Conservation (phyloP, 2,329 filamentous ascomycete species). For the Trichoderma sp. region DNA sequence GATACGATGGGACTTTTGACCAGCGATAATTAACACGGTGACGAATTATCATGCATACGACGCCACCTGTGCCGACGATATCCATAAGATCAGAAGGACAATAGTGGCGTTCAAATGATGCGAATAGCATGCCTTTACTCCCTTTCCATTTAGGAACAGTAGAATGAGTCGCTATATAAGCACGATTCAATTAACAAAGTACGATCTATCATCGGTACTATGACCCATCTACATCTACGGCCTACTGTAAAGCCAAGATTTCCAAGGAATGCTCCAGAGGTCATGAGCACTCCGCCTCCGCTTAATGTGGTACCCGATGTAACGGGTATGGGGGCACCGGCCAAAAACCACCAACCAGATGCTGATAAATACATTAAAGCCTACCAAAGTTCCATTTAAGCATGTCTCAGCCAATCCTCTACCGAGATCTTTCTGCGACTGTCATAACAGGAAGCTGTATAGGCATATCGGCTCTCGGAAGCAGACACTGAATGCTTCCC, state of each 20-base stretch:
- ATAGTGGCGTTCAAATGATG: background rate
- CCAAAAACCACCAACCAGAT: background rate
- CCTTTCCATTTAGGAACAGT: background rate
- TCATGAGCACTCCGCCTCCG: background rate
- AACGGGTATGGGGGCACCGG: background rate
- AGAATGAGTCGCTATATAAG: background rate
- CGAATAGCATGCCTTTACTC: background rate
- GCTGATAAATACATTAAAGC: background rate
- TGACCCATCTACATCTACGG: background rate
- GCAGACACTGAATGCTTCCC: background rate
- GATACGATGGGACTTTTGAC: conserved; percentile 12
- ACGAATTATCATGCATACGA: background rate
- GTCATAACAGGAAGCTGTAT: background rate
- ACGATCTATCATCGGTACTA: background rate
- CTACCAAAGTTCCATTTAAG: conserved; percentile 16
- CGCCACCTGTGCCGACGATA: background rate
- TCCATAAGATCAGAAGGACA: background rate
- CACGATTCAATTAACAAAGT: background rate
- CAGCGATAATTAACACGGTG: background rate
- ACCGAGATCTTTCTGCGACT: background rate
- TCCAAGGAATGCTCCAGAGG: background rate
- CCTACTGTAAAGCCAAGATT: background rate
- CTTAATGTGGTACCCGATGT: conserved; percentile 1
- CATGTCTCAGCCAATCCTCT: conserved; percentile 3
- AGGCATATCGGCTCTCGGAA: background rate